Evolutionary conservation across 768 basidiomycete genomes (phyloP).

Genomic region (Dioszegia aurantiaca): DNA sequence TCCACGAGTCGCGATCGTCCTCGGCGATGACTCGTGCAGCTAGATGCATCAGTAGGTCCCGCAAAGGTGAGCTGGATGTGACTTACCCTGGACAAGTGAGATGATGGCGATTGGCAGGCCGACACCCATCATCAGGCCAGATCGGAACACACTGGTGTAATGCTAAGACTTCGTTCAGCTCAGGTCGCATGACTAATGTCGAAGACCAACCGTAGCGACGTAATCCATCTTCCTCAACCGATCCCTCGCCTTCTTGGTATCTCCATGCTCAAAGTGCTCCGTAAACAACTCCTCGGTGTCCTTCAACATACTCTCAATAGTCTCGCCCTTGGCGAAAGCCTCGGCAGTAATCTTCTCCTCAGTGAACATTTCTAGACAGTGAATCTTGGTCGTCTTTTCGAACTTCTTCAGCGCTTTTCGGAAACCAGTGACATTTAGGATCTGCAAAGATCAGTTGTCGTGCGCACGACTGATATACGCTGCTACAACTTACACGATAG

Average conservation of each 20-base stretch:
- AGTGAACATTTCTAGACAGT: conserved; percentile 74
- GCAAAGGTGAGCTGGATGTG: not conserved
- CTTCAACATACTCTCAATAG: conserved; percentile 66
- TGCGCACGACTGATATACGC: too few relatives aligned
- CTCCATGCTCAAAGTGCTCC: conserved; percentile 67
- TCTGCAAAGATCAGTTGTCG: conserved; percentile 54
- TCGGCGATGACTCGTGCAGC: conserved; percentile 62
- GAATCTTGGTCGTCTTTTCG: conserved; percentile 79
- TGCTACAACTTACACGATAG: conserved; percentile 70
- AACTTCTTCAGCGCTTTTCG: conserved; percentile 78
- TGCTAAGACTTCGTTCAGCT: conserved; percentile 25
- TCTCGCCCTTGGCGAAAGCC: conserved; percentile 64
- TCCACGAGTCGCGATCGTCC: conserved; percentile 64
- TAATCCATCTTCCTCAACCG: conserved; percentile 60
- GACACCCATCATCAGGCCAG: conserved; percentile 69
- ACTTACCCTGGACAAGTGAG: conserved; percentile 65
- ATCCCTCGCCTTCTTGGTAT: conserved; percentile 71
- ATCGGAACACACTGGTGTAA: conserved; percentile 60
- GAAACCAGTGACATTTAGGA: conserved; percentile 85
- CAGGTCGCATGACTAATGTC: not conserved
- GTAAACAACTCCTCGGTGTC: conserved; percentile 77
- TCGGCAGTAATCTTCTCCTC: conserved; percentile 71
- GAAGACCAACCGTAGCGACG: conserved; percentile 35
- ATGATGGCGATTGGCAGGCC: conserved; percentile 66
- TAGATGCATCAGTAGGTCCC: conserved; percentile 42